A percentile compares a stretch with the other conserved stretches of the same genome.
Evolutionary conservation across 345 rosid species (phyloP).

Genomic region (Acer yangbiense): DNA sequence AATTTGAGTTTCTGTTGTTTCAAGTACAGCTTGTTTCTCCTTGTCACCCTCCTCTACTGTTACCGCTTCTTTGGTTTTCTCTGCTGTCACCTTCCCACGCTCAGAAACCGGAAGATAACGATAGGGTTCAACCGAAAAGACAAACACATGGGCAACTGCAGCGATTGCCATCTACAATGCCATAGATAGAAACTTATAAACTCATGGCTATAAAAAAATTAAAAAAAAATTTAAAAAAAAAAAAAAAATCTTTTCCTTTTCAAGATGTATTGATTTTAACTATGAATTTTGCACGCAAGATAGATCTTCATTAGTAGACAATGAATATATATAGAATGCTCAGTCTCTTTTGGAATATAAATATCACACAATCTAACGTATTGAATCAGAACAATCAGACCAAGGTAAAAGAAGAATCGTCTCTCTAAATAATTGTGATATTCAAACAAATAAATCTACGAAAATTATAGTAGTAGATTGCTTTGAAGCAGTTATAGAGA

Average conservation of each 20-base stretch:
- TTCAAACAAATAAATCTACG: no score
- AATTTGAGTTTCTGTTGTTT: slow-evolving; percentile 49
- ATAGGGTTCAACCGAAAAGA: slow-evolving; percentile 71
- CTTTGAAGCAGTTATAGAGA: no score
- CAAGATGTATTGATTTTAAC: not conserved
- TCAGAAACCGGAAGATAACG: slow-evolving; percentile 41
- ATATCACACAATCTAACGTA: no score
- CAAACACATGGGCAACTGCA: slow-evolving; percentile 76
- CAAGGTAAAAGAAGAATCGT: no score
- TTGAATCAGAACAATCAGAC: no score
- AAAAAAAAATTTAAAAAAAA: no score
- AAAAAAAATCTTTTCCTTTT: not conserved
- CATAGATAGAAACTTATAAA: not conserved
- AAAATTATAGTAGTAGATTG: no score
- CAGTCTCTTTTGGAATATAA: no score
- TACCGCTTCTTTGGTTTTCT: slow-evolving; percentile 42
- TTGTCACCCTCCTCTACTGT: slow-evolving; percentile 38
- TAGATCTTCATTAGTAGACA: not conserved
- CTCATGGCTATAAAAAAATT: not conserved
- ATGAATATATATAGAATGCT: not conserved
- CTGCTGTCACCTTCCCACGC: slow-evolving; percentile 38
- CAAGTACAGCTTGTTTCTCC: slow-evolving; percentile 37
- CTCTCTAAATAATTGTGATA: no score
- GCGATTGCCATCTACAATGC: slow-evolving; percentile 78
- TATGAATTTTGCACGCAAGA: not conserved